phyloP scores from a whole-genome alignment of 495 filamentous ascomycete species.

The Hypoxylon lienhwacheense region DNA sequence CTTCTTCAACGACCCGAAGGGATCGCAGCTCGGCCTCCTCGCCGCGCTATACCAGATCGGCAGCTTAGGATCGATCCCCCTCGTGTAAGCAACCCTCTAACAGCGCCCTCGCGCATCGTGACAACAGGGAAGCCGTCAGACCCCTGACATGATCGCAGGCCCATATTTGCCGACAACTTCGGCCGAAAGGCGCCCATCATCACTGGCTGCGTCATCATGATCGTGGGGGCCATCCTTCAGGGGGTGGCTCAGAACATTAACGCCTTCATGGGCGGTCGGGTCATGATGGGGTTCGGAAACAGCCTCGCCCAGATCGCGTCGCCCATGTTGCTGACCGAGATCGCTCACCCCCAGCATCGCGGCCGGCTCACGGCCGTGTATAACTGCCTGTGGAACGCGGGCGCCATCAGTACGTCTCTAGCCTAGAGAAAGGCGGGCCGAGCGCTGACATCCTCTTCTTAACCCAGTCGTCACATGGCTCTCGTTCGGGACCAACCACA shows the following conservation, averaged over 20 bases:
- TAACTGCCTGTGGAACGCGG: slow-evolving; percentile 66
- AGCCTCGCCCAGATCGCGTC: slow-evolving; percentile 62
- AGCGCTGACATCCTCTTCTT: slow-evolving; percentile 18
- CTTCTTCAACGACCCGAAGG: slow-evolving; percentile 55
- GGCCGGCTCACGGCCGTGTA: slow-evolving; percentile 67
- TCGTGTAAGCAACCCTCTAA: slow-evolving; percentile 58
- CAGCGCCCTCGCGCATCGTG: background rate
- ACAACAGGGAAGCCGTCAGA: background rate
- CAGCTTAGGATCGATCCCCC: slow-evolving; percentile 62
- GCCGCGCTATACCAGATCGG: slow-evolving; percentile 71
- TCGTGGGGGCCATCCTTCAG: slow-evolving; percentile 61
- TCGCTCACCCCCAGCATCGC: slow-evolving; percentile 68
- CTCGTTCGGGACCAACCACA: slow-evolving; percentile 54
- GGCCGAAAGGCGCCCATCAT: slow-evolving; percentile 65
- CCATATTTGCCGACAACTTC: slow-evolving; percentile 61
- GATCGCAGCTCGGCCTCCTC: slow-evolving; percentile 61
- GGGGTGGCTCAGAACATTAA: slow-evolving; percentile 51
- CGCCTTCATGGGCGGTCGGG: slow-evolving; percentile 47
- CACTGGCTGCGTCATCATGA: slow-evolving; percentile 65
- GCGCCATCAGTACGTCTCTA: slow-evolving; percentile 49
- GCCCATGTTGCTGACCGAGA: slow-evolving; percentile 65
- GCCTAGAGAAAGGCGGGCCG: background rate
- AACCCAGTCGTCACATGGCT: slow-evolving; percentile 53
- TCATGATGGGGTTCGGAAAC: slow-evolving; percentile 62
- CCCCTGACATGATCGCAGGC: slow-evolving; percentile 44